Evolutionary conservation across 2,329 filamentous ascomycete species (phyloP).

Genomic region (Fusarium brevicatenulatum): DNA sequence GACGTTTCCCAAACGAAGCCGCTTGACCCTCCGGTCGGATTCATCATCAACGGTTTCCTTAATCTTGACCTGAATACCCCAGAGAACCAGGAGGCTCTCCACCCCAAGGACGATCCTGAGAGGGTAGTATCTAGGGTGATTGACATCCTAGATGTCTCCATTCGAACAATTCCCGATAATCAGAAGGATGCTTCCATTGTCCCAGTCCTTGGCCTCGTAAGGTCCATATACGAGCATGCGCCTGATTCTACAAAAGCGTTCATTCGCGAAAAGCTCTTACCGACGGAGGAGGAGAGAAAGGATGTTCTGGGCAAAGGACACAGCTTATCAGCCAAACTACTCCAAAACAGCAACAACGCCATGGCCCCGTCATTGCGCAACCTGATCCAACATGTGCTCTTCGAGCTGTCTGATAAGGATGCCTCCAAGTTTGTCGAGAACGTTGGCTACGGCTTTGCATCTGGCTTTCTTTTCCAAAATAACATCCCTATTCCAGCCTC

Average conservation of each 20-base stretch:
- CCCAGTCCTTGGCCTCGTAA: conserved; percentile 79
- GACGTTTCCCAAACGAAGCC: conserved; percentile 70
- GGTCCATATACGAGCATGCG: conserved; percentile 75
- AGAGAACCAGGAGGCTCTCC: conserved; percentile 66
- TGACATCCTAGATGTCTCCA: conserved; percentile 73
- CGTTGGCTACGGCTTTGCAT: conserved; percentile 93
- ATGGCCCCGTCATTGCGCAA: conserved; percentile 77
- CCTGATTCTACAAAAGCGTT: conserved; percentile 67
- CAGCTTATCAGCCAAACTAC: conserved; percentile 78
- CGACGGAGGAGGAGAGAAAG: conserved; percentile 78
- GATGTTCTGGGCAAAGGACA: conserved; percentile 80
- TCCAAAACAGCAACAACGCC: conserved; percentile 81
- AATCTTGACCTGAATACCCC: conserved; percentile 76
- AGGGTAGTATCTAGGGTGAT: conserved; percentile 73
- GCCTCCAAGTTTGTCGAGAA: conserved; percentile 85
- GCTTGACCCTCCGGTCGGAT: conserved; percentile 76
- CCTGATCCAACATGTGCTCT: conserved; percentile 81
- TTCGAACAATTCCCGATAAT: conserved; percentile 69
- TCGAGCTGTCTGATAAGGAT: conserved; percentile 86
- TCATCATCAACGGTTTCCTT: conserved; percentile 81
- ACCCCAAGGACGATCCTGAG: conserved; percentile 70
- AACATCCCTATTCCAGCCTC: conserved; percentile 80
- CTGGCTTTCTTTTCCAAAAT: conserved; percentile 87
- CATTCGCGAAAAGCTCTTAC: conserved; percentile 77
- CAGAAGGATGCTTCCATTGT: conserved; percentile 79